These are phyloP conservation scores for Ulota crispa DNA, from an alignment of 225 moss, liverwort and hornwort genomes.

Conservation along the genomic window DNA sequence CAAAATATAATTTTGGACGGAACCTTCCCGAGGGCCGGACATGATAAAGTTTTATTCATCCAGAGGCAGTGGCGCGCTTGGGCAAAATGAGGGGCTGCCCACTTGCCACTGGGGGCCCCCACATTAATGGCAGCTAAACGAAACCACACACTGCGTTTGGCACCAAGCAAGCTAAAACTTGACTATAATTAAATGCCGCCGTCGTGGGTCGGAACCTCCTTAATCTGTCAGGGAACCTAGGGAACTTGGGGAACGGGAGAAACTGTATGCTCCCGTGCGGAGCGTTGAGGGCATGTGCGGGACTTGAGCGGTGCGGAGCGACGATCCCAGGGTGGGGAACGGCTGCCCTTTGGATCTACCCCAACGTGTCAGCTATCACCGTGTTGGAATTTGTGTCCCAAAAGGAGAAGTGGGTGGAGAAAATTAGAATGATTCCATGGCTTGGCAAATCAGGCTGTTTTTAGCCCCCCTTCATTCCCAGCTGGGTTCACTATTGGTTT, in stretches of 20 bases:
- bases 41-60: not conserved
- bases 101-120: constrained; percentile 24
- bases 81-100: constrained; percentile 5
- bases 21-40: not conserved
- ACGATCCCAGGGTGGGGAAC: not conserved
- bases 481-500: not conserved
- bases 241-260: not conserved
- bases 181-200: constrained; percentile 23
- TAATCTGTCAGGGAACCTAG: not conserved
- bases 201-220: constrained; percentile 40
- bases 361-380: constrained; percentile 4
- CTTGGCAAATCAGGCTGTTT: not conserved
- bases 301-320: not conserved
- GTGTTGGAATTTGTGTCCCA: constrained; percentile 24
- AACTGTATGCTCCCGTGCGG: too few relatives aligned
- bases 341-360: not conserved
- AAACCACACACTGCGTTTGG: not conserved
- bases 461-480: not conserved
- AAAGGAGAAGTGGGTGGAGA: constrained; percentile 14
- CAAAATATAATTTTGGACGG: not conserved
- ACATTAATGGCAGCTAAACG: constrained; percentile 8
- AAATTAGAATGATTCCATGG: not conserved
- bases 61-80: constrained; percentile 30
- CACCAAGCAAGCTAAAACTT: not conserved
- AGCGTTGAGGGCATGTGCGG: too few relatives aligned